Percentiles rank a stretch among this genome's conserved stretches.
Conservation (phyloP, 257 asterid genomes). For the Solanum phureja region DNA sequence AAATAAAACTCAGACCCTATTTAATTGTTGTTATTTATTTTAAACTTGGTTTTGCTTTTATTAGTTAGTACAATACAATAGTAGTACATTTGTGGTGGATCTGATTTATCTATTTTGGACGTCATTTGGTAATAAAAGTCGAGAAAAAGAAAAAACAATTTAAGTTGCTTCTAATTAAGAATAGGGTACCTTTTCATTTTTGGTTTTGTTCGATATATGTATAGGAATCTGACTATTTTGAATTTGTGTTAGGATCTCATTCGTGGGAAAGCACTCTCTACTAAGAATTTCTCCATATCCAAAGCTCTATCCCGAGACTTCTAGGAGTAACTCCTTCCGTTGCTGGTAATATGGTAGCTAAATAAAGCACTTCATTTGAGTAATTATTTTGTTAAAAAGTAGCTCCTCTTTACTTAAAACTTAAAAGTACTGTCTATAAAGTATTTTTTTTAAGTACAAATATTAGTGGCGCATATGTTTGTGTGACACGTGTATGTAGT, state of each 20-base stretch:
- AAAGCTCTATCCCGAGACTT: no score
- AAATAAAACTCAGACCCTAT: not conserved
- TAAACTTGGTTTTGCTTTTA: not conserved
- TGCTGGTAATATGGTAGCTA: not conserved
- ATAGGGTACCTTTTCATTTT: no score
- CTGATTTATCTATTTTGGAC: not conserved
- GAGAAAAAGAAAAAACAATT: not conserved
- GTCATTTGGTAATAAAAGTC: not conserved
- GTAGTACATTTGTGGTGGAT: not conserved
- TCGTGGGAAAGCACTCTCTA: fast-evolving
- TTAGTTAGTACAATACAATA: not conserved
- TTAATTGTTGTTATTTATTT: no score
- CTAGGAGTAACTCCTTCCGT: not conserved
- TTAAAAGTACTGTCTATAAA: not conserved
- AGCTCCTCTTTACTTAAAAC: not conserved
- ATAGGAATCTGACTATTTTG: no score
- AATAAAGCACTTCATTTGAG: not conserved
- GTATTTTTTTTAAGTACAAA: not conserved
- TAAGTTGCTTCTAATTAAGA: not conserved
- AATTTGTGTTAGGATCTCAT: no score
- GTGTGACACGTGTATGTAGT: not conserved
- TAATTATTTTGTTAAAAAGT: not conserved
- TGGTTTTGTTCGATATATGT: no score
- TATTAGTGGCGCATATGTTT: not conserved
- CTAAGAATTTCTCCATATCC: no score